Conservation (phyloP, 2,329 filamentous ascomycete species). For the Byssothecium circinans region DNA sequence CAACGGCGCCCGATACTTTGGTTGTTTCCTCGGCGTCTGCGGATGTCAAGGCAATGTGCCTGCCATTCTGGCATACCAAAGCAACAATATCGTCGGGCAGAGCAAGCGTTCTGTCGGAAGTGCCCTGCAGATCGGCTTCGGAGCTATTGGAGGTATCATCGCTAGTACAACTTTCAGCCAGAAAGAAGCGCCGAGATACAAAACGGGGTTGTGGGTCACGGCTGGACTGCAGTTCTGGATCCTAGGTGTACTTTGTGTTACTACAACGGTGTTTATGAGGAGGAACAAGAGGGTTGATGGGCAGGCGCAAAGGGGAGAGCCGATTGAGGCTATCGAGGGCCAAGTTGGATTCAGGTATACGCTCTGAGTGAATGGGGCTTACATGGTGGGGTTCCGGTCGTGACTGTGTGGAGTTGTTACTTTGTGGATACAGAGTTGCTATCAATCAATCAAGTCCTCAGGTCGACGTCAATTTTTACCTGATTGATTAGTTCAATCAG, state of each 20-base stretch:
- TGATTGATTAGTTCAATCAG: too few species aligned
- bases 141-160: constrained; percentile 30
- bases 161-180: constrained; percentile 24
- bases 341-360: constrained; percentile 25
- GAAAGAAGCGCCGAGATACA: constrained; percentile 24
- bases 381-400: too few species aligned
- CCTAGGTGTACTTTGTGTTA: constrained; percentile 11
- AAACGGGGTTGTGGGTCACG: constrained; percentile 22
- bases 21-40: constrained; percentile 26
- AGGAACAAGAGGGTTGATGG: constrained; percentile 18
- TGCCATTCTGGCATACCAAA: constrained; percentile 29
- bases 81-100: constrained; percentile 27
- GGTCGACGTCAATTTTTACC: too few species aligned
- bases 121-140: constrained; percentile 27
- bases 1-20: constrained; percentile 29
- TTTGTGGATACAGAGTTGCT: too few species aligned
- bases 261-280: constrained; percentile 16
- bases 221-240: constrained; percentile 23
- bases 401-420: too few species aligned
- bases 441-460: too few species aligned
- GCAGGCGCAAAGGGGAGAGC: constrained; percentile 16
- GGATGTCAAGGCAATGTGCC: constrained; percentile 19
- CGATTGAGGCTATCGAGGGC: constrained; percentile 18
- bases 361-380: constrained; percentile 4
- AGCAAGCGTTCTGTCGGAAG: constrained; percentile 24